A percentile compares a stretch with the other conserved stretches of the same genome.
Evolutionary conservation across 352 stramenopile genomes (phyloP).

Genomic region (Pythium rhizo-oryzae): DNA sequence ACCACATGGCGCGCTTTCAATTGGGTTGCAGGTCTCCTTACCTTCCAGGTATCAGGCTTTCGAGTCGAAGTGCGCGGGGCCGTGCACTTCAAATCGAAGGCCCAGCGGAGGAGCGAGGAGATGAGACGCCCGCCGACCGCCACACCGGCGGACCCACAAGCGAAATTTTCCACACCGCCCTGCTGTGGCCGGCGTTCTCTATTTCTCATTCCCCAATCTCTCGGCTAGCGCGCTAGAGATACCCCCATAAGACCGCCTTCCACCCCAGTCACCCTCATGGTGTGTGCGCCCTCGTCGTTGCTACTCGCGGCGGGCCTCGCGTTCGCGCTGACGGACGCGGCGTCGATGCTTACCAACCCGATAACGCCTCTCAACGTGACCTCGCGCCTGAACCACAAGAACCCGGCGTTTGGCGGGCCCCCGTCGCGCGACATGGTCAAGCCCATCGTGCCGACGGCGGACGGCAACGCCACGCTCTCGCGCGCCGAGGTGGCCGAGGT

Average conservation of each 20-base stretch:
- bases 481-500: constrained; percentile 3
- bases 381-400: not conserved
- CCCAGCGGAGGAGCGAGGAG: too few relatives aligned
- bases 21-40: too few relatives aligned
- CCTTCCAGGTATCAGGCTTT: too few relatives aligned
- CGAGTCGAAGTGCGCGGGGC: too few relatives aligned
- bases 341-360: constrained; percentile 5
- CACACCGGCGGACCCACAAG: too few relatives aligned
- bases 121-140: too few relatives aligned
- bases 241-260: too few relatives aligned
- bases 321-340: not conserved
- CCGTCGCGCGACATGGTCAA: not conserved
- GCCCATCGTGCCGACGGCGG: not conserved
- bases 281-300: not conserved
- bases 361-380: constrained; percentile 4
- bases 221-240: not conserved
- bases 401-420: constrained; percentile 14
- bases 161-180: too few relatives aligned
- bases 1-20: too few relatives aligned
- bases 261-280: too few relatives aligned
- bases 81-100: too few relatives aligned
- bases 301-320: not conserved
- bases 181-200: too few relatives aligned
- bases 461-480: constrained; percentile 1
- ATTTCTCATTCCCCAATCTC: constrained; percentile 9